These are phyloP conservation scores for Primulina tabacum DNA, from an alignment of 257 asterid species.

Conservation along the genomic window DNA sequence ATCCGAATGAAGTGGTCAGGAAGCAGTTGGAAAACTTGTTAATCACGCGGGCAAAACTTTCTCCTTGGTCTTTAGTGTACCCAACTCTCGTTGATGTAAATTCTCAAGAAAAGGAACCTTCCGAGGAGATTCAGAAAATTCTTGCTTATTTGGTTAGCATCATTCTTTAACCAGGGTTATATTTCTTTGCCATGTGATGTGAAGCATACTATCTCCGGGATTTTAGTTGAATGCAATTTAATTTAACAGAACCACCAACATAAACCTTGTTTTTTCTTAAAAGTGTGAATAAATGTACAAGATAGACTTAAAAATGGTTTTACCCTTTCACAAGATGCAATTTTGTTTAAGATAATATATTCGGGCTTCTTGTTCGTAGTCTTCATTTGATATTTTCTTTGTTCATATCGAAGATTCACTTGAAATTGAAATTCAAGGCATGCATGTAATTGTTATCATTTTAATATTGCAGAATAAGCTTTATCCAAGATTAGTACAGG, in stretches of 20 bases:
- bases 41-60: slow-evolving; percentile 79
- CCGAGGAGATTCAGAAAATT: slow-evolving; percentile 83
- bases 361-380: neutral
- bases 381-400: slow-evolving; percentile 15
- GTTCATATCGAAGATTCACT: slow-evolving; percentile 1
- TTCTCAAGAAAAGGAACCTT: slow-evolving; percentile 74
- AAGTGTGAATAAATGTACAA: neutral
- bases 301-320: neutral
- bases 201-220: slow-evolving; percentile 2
- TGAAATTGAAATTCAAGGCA: neutral
- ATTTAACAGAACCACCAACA: neutral
- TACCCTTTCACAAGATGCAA: neutral
- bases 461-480: slow-evolving; percentile 62
- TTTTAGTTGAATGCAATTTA: slow-evolving; percentile 4
- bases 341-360: neutral
- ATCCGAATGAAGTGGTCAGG: slow-evolving; percentile 83
- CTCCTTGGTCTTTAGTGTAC: slow-evolving; percentile 92
- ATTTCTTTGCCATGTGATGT: slow-evolving; percentile 19
- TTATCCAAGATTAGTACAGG: slow-evolving; percentile 85
- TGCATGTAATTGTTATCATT: slow-evolving; percentile 18
- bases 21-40: slow-evolving; percentile 79
- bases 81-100: slow-evolving; percentile 96
- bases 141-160: slow-evolving; percentile 80
- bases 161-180: slow-evolving; percentile 23
- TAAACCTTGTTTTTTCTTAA: slow-evolving; percentile 1